Conservation (phyloP, 371 early-diverging fungal genomes). For the Thermomucor indicae-seudaticae region DNA sequence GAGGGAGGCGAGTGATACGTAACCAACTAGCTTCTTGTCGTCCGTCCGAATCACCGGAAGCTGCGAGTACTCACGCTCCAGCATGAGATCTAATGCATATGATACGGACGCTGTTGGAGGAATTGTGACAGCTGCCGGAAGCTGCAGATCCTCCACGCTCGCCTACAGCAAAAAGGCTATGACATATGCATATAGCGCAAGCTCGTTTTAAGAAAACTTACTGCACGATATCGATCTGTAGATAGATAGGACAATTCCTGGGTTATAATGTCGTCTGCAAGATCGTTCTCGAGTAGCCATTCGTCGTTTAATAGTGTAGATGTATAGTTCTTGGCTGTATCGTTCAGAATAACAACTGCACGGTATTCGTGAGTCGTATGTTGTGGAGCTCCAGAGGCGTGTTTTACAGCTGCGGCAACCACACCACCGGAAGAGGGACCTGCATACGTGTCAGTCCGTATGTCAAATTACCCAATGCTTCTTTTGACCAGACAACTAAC, state of each 20-base stretch:
- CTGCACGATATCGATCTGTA: slow-evolving; percentile 68
- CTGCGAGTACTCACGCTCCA: slow-evolving; percentile 82
- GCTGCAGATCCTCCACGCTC: slow-evolving; percentile 82
- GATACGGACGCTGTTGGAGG: slow-evolving; percentile 50
- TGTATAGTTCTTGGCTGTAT: slow-evolving; percentile 66
- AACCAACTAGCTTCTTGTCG: slow-evolving; percentile 73
- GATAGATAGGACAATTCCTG: slow-evolving; percentile 56
- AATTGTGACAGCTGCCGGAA: slow-evolving; percentile 78
- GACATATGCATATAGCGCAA: neutral
- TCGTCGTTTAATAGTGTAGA: slow-evolving; percentile 72
- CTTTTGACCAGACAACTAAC: slow-evolving; percentile 17
- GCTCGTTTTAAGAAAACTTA: slow-evolving; percentile 7
- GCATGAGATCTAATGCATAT: slow-evolving; percentile 74
- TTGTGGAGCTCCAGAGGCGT: slow-evolving; percentile 26
- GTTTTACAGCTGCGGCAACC: slow-evolving; percentile 60
- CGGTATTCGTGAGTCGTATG: slow-evolving; percentile 25
- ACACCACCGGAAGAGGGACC: slow-evolving; percentile 73
- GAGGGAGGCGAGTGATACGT: slow-evolving; percentile 65
- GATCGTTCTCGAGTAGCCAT: slow-evolving; percentile 71
- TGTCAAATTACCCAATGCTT: neutral
- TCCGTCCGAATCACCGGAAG: slow-evolving; percentile 69
- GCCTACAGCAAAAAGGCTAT: slow-evolving; percentile 28
- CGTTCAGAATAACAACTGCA: slow-evolving; percentile 61
- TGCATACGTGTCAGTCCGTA: slow-evolving; percentile 1
- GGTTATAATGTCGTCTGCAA: slow-evolving; percentile 63